Evolutionary conservation across 352 stramenopile genomes (phyloP).

Genomic region (Pilasporangium apinafurcum): DNA sequence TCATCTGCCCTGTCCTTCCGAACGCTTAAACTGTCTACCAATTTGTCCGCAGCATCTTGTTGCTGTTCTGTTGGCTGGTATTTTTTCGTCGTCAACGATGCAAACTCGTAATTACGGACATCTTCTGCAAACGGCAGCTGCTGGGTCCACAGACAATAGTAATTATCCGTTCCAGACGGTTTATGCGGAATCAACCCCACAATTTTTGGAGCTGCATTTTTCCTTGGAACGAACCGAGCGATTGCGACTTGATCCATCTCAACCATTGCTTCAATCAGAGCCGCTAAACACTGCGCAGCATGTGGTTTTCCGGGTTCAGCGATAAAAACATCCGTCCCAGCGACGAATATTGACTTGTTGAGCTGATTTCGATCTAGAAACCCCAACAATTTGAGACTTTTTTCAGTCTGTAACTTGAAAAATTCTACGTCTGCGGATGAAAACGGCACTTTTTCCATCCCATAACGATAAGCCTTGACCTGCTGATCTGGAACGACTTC

Average conservation of each 20-base stretch:
- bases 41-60: conserved; percentile 47
- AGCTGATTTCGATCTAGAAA: conserved; percentile 57
- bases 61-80: conserved; percentile 44
- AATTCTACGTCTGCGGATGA: conserved; percentile 72
- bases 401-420: conserved; percentile 79
- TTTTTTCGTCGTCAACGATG: conserved; percentile 49
- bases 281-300: conserved; percentile 49
- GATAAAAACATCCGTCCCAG: conserved; percentile 62
- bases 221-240: conserved; percentile 68
- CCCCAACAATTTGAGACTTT: conserved; percentile 65
- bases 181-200: conserved; percentile 59
- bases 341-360: conserved; percentile 49
- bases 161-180: conserved; percentile 33
- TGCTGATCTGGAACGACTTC: conserved; percentile 64
- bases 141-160: conserved; percentile 67
- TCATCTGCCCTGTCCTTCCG: conserved; percentile 55
- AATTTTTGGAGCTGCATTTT: conserved; percentile 76
- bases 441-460: conserved; percentile 73
- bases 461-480: conserved; percentile 80
- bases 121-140: conserved; percentile 80
- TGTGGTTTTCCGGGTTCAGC: conserved; percentile 66
- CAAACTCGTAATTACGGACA: conserved; percentile 72
- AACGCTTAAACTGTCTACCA: conserved; percentile 73
- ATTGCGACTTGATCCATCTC: conserved; percentile 54
- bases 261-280: conserved; percentile 63